A percentile compares a stretch with the other conserved stretches of the same genome.
Evolutionary conservation across 2,329 filamentous ascomycete species (phyloP).

Genomic region (Fusarium xyrophilum): DNA sequence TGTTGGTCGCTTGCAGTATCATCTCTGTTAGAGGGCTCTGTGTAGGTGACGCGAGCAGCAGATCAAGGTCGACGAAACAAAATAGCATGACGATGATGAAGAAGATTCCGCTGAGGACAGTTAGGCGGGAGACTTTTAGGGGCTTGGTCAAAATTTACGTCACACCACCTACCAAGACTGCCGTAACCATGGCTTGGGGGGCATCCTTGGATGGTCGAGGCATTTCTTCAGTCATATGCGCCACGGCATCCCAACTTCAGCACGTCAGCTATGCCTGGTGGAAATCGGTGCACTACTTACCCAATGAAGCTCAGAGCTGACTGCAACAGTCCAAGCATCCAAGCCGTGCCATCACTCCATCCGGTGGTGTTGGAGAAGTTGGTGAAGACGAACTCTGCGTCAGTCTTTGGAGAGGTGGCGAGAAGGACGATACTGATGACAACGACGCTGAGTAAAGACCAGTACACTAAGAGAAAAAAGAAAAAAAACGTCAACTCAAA

Average conservation of each 20-base stretch:
- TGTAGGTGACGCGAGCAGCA: conserved; percentile 48
- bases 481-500: background rate
- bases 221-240: conserved; percentile 58
- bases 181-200: conserved; percentile 49
- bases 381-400: conserved; percentile 53
- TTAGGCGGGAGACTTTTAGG: background rate
- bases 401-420: conserved; percentile 49
- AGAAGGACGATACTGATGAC: conserved; percentile 53
- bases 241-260: conserved; percentile 51
- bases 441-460: conserved; percentile 51
- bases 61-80: conserved; percentile 49
- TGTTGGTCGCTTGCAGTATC: conserved; percentile 51
- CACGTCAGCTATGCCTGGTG: background rate
- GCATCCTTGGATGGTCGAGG: conserved; percentile 50
- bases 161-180: conserved; percentile 52
- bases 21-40: conserved; percentile 56
- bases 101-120: conserved; percentile 40
- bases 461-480: too few species aligned
- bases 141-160: conserved; percentile 43
- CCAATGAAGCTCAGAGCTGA: conserved; percentile 46
- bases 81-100: conserved; percentile 54
- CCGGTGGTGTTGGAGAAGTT: conserved; percentile 55
- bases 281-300: background rate
- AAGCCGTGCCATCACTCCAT: conserved; percentile 55
- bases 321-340: conserved; percentile 56